Conservation (phyloP, 768 basidiomycete genomes). For the Boletellus ananas region DNA sequence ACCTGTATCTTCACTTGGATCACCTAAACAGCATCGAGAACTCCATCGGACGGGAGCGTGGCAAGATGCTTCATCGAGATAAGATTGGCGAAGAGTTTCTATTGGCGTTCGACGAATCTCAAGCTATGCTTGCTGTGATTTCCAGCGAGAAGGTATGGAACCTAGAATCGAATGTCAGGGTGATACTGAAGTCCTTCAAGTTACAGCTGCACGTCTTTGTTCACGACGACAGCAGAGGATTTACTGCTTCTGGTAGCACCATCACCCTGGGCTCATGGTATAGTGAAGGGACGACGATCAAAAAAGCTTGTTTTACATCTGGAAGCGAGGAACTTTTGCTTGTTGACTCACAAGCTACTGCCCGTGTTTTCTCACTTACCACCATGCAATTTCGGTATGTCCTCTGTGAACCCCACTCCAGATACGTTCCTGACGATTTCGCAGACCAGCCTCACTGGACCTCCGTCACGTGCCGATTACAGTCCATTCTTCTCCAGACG, state of each 20-base stretch:
- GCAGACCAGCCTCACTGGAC: conserved; percentile 45
- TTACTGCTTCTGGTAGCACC: conserved; percentile 41
- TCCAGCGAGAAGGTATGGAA: conserved; percentile 38
- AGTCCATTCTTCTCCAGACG: conserved; percentile 50
- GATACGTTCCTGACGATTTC: not conserved
- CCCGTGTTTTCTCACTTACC: conserved; percentile 50
- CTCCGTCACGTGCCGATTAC: conserved; percentile 32
- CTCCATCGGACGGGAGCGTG: conserved; percentile 30
- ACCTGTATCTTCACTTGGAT: conserved; percentile 40
- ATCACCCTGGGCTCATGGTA: conserved; percentile 49
- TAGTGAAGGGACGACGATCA: conserved; percentile 31
- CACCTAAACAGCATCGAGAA: conserved; percentile 28
- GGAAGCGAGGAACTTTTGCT: conserved; percentile 53
- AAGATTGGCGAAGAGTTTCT: conserved; percentile 46
- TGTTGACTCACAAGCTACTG: conserved; percentile 41
- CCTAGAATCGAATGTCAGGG: not conserved
- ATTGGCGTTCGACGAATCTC: conserved; percentile 51
- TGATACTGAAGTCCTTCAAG: conserved; percentile 17
- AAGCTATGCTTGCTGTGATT: conserved; percentile 45
- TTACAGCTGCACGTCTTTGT: conserved; percentile 43
- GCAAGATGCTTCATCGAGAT: conserved; percentile 39
- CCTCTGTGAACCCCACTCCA: not conserved
- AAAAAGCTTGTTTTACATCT: conserved; percentile 41
- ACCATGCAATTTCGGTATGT: conserved; percentile 53
- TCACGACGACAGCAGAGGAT: conserved; percentile 45